Base-by-base conservation (phyloP, 768 basidiomycete genomes). In the Tulasnella sp. region DNA sequence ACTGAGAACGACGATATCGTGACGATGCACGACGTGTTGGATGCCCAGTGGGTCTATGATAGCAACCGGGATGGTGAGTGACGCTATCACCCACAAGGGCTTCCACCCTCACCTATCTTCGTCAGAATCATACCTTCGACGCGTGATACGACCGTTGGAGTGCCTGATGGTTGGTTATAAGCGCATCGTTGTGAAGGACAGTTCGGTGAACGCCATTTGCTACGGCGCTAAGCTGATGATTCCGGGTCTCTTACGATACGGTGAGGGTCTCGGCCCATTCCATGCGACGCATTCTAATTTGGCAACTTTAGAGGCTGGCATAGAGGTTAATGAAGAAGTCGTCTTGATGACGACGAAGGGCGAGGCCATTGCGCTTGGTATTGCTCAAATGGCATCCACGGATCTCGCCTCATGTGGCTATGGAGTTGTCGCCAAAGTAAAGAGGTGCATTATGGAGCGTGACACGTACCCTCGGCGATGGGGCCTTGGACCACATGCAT, bases 151-250 rank as follows among this genome's bases (percentile, higher is more conserved):
- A 59, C 96, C 96, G 7, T 75, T 99, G 59, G 96, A 99, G 73
- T 89, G 84, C 56, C 77, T 99, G 55, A 77, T 99, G 66, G 79
- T 90, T 59, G 90, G 92, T 53, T 98, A 97, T 75, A 99, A 98
- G 73, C 86, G 96, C 59, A 90, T 99, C 61, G 96, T 99, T 35
- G 93, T 99, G 62, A 98, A 98, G 71, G 96, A 99, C 71, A 93
- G 89, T 64, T 92, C 96, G 17, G 94, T 99, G 66, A 99, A 98
- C 66, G 96, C 96, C 49, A 89, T 99, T 59, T 98, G 94, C 74
- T 98, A 99, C 70, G 96, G 96, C 62, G 96, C 96, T 57, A 97
- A 98, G 70, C 83, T 99, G 66, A 99, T 99, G 96, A 91, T 99
- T 64, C 96, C 96, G 62, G 96, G 96, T 69, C 77, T 99, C 41